Conservation (phyloP, 768 basidiomycete species). For the Mrakia hoshinonis region DNA sequence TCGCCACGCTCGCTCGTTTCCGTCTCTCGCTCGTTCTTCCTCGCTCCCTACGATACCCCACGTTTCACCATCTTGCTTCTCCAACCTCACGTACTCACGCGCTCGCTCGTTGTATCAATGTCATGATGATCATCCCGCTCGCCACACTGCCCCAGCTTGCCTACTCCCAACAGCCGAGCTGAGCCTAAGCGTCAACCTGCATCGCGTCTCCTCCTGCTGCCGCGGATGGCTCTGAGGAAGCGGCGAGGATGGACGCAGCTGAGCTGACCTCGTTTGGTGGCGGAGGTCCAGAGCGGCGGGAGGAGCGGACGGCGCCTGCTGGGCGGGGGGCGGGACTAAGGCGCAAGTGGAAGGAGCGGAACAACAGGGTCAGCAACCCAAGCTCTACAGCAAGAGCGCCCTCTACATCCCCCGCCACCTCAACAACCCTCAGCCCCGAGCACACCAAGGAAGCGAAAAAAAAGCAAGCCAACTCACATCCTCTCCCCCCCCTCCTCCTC, state of each 20-base stretch:
- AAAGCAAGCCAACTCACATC: not conserved
- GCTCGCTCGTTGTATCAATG: too few species aligned
- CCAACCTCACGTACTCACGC: too few species aligned
- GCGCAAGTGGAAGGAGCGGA: not conserved
- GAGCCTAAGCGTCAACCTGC: slow-evolving; percentile 6
- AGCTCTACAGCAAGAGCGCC: not conserved
- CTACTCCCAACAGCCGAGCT: too few species aligned
- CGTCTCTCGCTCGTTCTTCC: too few species aligned
- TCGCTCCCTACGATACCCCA: too few species aligned
- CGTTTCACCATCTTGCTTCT: too few species aligned
- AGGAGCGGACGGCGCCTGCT: not conserved
- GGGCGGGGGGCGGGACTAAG: not conserved
- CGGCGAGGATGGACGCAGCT: not conserved
- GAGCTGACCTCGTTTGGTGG: too few species aligned
- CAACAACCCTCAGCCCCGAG: not conserved
- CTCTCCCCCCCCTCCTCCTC: not conserved
- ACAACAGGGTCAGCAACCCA: not conserved
- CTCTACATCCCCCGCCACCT: not conserved
- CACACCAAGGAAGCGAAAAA: not conserved
- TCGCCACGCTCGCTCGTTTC: too few species aligned
- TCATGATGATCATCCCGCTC: too few species aligned
- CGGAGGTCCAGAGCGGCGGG: not conserved
- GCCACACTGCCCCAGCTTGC: too few species aligned
- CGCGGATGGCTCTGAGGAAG: not conserved
- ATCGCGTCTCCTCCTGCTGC: not conserved